Evolutionary conservation across 805 yeast species (phyloP).

Genomic region (Kodamaea neixiangensis): DNA sequence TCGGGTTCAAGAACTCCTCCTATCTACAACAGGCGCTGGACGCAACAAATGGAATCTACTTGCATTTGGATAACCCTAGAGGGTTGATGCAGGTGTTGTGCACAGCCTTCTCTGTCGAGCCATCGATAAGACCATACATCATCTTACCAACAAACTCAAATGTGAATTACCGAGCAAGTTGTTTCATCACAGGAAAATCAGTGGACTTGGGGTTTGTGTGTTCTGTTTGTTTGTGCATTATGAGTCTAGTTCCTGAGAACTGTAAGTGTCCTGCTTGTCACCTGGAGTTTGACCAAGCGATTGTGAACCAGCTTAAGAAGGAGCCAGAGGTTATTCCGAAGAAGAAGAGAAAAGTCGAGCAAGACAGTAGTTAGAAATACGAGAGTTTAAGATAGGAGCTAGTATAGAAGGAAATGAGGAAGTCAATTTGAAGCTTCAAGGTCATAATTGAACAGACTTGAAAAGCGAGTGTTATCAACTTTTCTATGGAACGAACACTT

Average conservation of each 20-base stretch:
- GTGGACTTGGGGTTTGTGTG: constrained; percentile 95
- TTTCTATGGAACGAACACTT: no score
- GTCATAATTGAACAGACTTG: no score
- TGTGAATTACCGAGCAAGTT: constrained; percentile 93
- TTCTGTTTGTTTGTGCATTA: constrained; percentile 84
- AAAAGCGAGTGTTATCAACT: no score
- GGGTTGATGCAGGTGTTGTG: constrained; percentile 82
- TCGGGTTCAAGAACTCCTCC: constrained; percentile 63
- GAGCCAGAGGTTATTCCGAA: constrained; percentile 55
- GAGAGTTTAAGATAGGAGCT: no score
- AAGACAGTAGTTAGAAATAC: no score
- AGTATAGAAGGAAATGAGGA: no score
- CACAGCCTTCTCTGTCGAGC: constrained; percentile 86
- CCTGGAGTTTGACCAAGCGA: constrained; percentile 67
- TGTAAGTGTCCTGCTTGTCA: constrained; percentile 85
- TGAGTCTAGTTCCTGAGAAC: constrained; percentile 67
- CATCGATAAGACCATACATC: constrained; percentile 72
- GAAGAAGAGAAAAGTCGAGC: constrained; percentile 36
- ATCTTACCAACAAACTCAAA: constrained; percentile 80
- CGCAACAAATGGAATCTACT: constrained; percentile 88
- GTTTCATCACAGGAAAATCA: constrained; percentile 85
- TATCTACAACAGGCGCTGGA: constrained; percentile 95
- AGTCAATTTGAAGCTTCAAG: no score
- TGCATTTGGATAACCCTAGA: constrained; percentile 62
- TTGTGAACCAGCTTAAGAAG: constrained; percentile 56